A percentile compares a stretch with the other conserved stretches of the same genome.
Conservation (phyloP, 1,139 yeast species). For the Lodderomyces oxycetoniae region DNA sequence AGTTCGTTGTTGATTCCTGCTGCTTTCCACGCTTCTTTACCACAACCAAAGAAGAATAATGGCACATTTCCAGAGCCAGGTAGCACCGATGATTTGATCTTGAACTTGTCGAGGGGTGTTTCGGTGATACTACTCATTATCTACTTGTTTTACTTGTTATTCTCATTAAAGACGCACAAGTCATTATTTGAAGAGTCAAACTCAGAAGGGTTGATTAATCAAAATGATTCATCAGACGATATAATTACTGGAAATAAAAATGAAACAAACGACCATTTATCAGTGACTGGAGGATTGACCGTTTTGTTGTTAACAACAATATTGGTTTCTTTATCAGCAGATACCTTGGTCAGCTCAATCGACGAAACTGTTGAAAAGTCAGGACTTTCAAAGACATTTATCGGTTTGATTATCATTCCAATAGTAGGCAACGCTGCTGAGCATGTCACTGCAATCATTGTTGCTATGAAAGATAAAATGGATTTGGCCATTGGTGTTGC, state of each 20-base stretch:
- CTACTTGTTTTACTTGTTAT: slow-evolving; percentile 71
- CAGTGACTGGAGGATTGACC: slow-evolving; percentile 37
- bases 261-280: slow-evolving; percentile 26
- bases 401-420: slow-evolving; percentile 89
- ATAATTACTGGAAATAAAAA: slow-evolving; percentile 23
- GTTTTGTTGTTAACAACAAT: slow-evolving; percentile 63
- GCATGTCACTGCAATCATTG: slow-evolving; percentile 93
- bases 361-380: slow-evolving; percentile 80
- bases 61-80: slow-evolving; percentile 36
- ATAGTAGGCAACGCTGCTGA: slow-evolving; percentile 99
- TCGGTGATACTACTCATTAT: slow-evolving; percentile 73
- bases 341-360: slow-evolving; percentile 85
- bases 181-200: slow-evolving; percentile 34
- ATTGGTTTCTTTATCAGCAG: slow-evolving; percentile 89
- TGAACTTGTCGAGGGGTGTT: slow-evolving; percentile 81
- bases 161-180: slow-evolving; percentile 87
- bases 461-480: slow-evolving; percentile 95
- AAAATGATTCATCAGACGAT: slow-evolving; percentile 8
- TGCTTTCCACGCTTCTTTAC: slow-evolving; percentile 85
- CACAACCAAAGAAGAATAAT: slow-evolving; percentile 35
- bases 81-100: slow-evolving; percentile 46
- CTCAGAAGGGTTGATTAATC: slow-evolving; percentile 18
- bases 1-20: slow-evolving; percentile 91
- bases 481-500: slow-evolving; percentile 97
- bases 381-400: slow-evolving; percentile 89